phyloP scores from a whole-genome alignment of 108 stramenopile species.

The Chaetoceros tenuissimus region DNA sequence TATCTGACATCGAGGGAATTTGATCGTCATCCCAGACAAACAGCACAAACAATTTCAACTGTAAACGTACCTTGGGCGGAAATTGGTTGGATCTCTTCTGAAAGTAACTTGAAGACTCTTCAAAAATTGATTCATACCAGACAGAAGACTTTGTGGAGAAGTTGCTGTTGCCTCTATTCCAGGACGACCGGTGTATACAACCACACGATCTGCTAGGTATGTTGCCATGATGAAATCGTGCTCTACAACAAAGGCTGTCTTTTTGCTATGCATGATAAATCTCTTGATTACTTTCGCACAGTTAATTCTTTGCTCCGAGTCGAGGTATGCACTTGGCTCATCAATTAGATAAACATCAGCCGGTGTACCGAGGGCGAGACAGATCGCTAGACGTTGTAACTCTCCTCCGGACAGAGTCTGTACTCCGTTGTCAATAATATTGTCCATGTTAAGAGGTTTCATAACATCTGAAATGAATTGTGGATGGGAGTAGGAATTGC shows the following conservation, averaged over 20 bases:
- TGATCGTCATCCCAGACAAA: slow-evolving; percentile 42
- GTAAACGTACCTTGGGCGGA: slow-evolving; percentile 79
- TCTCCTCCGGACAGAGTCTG: slow-evolving; percentile 98
- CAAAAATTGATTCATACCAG: slow-evolving; percentile 98
- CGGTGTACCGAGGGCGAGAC: slow-evolving; percentile 89
- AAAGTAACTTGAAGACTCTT: slow-evolving; percentile 96
- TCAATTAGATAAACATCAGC: slow-evolving; percentile 99
- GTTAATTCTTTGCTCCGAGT: slow-evolving; percentile 97
- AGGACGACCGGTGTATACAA: slow-evolving; percentile 93
- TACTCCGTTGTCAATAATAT: slow-evolving; percentile 95
- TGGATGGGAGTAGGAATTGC: slow-evolving; percentile 93
- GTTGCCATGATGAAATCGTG: slow-evolving; percentile 99
- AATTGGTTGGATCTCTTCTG: slow-evolving; percentile 96
- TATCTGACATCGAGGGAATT: slow-evolving; percentile 23
- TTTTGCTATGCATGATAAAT: slow-evolving; percentile 98
- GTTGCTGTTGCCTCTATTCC: slow-evolving; percentile 94
- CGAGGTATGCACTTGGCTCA: slow-evolving; percentile 97
- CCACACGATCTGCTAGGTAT: slow-evolving; percentile 95
- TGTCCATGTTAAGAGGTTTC: slow-evolving; percentile 91
- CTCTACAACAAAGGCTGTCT: slow-evolving; percentile 97
- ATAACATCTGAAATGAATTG: slow-evolving; percentile 97
- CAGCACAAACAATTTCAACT: slow-evolving; percentile 18
- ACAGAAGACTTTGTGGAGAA: slow-evolving; percentile 87
- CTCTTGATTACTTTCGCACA: slow-evolving; percentile 99
- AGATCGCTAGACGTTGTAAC: slow-evolving; percentile 96